phyloP scores from a whole-genome alignment of 1,284 basidiomycete species.

The Thelephora terrestris region DNA sequence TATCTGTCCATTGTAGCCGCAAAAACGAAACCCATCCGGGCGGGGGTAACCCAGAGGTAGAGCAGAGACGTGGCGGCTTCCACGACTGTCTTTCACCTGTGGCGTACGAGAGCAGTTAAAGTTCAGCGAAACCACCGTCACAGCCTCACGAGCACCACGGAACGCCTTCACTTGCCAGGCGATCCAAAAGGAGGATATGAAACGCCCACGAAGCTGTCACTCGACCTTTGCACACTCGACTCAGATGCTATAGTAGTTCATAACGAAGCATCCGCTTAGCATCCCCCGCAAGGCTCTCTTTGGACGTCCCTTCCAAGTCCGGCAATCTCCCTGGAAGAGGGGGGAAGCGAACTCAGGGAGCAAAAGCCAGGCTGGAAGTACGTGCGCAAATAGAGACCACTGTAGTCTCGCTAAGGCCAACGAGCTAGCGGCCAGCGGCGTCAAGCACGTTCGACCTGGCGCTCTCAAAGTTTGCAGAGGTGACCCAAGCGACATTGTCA shows the following conservation, averaged over 20 bases:
- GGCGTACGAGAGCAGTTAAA: no score
- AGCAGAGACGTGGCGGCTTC: conserved; percentile 10
- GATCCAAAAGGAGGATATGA: conserved; percentile 56
- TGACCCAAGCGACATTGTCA: background rate
- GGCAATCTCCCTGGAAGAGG: conserved; percentile 14
- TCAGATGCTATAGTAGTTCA: conserved; percentile 17
- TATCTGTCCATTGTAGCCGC: conserved; percentile 60
- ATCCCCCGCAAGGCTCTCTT: conserved; percentile 36
- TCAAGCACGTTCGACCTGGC: conserved; percentile 51
- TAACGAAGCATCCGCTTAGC: conserved; percentile 36
- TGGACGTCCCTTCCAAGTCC: conserved; percentile 29
- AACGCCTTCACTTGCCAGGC: conserved; percentile 56
- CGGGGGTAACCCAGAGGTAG: conserved; percentile 8
- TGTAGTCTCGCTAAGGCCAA: conserved; percentile 62
- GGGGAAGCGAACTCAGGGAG: conserved; percentile 9
- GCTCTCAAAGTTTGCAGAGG: conserved; percentile 37
- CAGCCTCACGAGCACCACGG: conserved; percentile 43
- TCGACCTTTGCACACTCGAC: conserved; percentile 53
- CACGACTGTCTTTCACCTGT: no score
- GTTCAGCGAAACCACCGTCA: conserved; percentile 18
- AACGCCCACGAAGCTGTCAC: conserved; percentile 66
- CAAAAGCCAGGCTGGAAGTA: conserved; percentile 20
- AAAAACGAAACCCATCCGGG: conserved; percentile 35
- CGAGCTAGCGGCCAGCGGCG: conserved; percentile 39
- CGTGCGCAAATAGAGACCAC: no score